Conservation (phyloP, 306 rosid genomes). For the Castanea mollissima region DNA sequence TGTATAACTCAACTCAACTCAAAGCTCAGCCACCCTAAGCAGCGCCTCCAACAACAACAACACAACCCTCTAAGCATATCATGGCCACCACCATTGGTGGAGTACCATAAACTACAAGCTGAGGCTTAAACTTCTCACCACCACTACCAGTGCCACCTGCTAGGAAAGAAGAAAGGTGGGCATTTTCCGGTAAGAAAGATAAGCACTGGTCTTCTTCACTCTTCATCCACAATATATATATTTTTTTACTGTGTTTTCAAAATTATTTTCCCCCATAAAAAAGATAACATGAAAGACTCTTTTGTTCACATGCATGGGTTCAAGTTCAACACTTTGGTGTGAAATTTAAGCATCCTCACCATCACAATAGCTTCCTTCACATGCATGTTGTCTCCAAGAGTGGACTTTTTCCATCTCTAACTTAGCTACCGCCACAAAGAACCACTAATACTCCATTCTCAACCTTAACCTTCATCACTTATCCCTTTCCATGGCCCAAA, state of each 20-base stretch:
- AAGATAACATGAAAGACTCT: conserved; percentile 31
- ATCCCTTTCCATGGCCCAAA: conserved; percentile 29
- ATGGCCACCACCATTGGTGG: conserved; percentile 44
- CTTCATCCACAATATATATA: not conserved
- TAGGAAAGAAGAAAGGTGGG: not conserved
- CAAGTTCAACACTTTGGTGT: conserved; percentile 58
- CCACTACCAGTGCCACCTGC: not conserved
- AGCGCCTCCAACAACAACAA: conserved; percentile 25
- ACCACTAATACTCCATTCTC: conserved; percentile 21
- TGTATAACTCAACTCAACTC: not conserved
- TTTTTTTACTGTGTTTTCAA: not conserved
- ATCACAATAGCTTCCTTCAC: conserved; percentile 48
- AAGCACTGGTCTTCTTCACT: not conserved
- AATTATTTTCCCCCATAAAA: conserved; percentile 27
- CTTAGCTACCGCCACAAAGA: conserved; percentile 30
- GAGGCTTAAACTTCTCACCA: conserved; percentile 1
- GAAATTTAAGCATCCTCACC: conserved; percentile 52
- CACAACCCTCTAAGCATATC: conserved; percentile 28
- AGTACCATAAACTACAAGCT: not conserved
- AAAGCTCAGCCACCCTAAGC: not conserved
- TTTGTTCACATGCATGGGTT: conserved; percentile 64
- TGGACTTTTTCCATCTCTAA: conserved; percentile 42
- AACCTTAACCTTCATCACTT: conserved; percentile 26
- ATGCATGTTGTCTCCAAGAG: conserved; percentile 59
- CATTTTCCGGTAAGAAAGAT: conserved; percentile 35